Evolutionary conservation across 495 filamentous ascomycete genomes (phyloP).

Genomic region (Penicillium coffeae): DNA sequence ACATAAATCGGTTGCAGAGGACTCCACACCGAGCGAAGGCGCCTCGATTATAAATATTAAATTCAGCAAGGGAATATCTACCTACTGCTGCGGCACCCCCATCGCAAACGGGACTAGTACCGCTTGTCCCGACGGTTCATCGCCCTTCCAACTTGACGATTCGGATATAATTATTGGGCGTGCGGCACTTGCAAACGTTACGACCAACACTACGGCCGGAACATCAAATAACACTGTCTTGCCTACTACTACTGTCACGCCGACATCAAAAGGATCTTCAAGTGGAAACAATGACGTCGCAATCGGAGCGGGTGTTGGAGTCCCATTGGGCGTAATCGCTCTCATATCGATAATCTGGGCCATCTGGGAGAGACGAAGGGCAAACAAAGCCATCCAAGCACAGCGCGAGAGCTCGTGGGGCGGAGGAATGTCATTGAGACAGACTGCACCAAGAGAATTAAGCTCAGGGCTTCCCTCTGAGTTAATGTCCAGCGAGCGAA

Average conservation of each 20-base stretch:
- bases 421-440: background rate
- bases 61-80: constrained; percentile 12
- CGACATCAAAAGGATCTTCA: constrained; percentile 14
- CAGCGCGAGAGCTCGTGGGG: background rate
- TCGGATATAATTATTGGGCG: constrained; percentile 15
- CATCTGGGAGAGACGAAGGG: constrained; percentile 20
- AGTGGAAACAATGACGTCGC: constrained; percentile 17
- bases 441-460: background rate
- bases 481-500: background rate
- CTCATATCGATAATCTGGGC: constrained; percentile 28
- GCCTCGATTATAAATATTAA: constrained; percentile 25
- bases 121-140: constrained; percentile 18
- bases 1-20: background rate
- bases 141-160: constrained; percentile 18
- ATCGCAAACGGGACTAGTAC: constrained; percentile 10
- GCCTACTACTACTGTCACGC: constrained; percentile 20
- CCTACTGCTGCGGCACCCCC: constrained; percentile 31
- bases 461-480: background rate
- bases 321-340: constrained; percentile 27
- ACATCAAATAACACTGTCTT: constrained; percentile 22
- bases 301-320: constrained; percentile 26
- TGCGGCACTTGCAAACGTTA: constrained; percentile 19
- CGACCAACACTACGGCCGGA: constrained; percentile 1
- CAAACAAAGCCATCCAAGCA: constrained; percentile 6
- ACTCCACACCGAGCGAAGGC: constrained; percentile 7